These are phyloP conservation scores for Staphylotrichum longicolle DNA, from an alignment of 495 filamentous ascomycete genomes.

Conservation along the genomic window DNA sequence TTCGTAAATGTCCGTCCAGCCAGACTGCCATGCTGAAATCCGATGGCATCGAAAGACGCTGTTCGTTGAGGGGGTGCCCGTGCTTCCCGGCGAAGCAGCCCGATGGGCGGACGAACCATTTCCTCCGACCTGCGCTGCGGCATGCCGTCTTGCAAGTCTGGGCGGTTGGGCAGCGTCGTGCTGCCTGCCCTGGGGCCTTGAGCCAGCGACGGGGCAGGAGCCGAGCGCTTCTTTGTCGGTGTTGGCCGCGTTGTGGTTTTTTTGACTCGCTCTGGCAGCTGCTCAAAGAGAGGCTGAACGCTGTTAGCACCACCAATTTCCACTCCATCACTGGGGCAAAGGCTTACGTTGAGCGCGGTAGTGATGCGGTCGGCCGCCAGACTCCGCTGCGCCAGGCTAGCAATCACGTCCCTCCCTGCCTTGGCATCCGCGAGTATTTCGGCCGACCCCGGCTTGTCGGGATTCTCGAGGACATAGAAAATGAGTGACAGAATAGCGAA, in stretches of 20 bases:
- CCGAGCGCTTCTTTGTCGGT: constrained; percentile 57
- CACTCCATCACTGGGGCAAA: background rate
- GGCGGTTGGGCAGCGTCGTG: constrained; percentile 27
- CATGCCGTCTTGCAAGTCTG: constrained; percentile 30
- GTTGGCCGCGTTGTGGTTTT: constrained; percentile 36
- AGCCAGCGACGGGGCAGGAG: constrained; percentile 55
- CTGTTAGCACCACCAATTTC: constrained; percentile 6
- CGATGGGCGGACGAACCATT: constrained; percentile 46
- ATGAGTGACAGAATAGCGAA: constrained; percentile 88
- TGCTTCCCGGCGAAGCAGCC: constrained; percentile 21
- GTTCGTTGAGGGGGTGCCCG: constrained; percentile 33
- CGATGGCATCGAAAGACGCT: constrained; percentile 34
- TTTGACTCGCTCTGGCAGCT: constrained; percentile 68
- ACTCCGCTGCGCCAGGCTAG: constrained; percentile 73
- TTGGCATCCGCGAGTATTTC: constrained; percentile 80
- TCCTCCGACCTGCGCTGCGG: constrained; percentile 46
- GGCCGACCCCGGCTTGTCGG: constrained; percentile 68
- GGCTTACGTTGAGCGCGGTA: constrained; percentile 63
- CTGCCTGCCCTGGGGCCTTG: constrained; percentile 43
- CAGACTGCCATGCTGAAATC: constrained; percentile 29
- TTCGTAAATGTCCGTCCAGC: constrained; percentile 31
- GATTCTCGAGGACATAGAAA: constrained; percentile 89
- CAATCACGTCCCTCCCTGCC: constrained; percentile 78
- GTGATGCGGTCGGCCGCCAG: constrained; percentile 86
- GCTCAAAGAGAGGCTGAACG: constrained; percentile 69